Base-by-base conservation (phyloP, 2,329 filamentous ascomycete species). In the Fusarium sp. region DNA sequence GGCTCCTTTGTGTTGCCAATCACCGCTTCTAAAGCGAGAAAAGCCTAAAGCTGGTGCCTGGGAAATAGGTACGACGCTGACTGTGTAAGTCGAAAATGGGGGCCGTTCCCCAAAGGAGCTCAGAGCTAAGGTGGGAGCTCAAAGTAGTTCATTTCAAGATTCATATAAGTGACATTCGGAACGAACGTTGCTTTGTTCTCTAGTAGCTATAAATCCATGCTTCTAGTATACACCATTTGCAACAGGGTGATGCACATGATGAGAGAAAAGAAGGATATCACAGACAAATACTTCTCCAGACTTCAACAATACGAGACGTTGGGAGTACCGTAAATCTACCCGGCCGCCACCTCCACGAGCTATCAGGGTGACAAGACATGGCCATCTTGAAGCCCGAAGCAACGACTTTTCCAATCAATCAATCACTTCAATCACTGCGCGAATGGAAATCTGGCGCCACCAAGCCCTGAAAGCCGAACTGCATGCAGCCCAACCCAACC, bases 401-500 rank as follows among this genome's bases (percentile, higher is more conserved):
- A 50, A 67, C 53, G 33, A 51, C 28, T 11, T 46, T 69, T 44
- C 61, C 54, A 69, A 72, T 53, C 52, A 62, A 41, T 56, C 54
- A 69, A 72, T 53, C 52, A 62, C 44, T 56, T 56, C 54, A 69
- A 72, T 53, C 52, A 62, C 44, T 56, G 46, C 45, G 57, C 66
- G 62, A 70, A 70, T 62, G 45, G 57, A 55, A 23, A 60, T 56
- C 49, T 60, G 38, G 57, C 54, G 49, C 51, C 58, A 59, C 38
- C 54, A 63, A 47, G 49, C 36, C 36, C 42, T 41, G 58, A 50
- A 58, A 61, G 67, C 52, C 67, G 52, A 61, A 54, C 40, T 69
- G 65, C 65, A 69, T 69, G 65, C 65, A 69, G 65, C 65, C 71
- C 71, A 73, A 70, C 65, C 71, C 63, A 73, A 69, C 49, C 55